Evolutionary conservation across 106 monocot species (phyloP).

Genomic region (Xerophyta viscosa): DNA sequence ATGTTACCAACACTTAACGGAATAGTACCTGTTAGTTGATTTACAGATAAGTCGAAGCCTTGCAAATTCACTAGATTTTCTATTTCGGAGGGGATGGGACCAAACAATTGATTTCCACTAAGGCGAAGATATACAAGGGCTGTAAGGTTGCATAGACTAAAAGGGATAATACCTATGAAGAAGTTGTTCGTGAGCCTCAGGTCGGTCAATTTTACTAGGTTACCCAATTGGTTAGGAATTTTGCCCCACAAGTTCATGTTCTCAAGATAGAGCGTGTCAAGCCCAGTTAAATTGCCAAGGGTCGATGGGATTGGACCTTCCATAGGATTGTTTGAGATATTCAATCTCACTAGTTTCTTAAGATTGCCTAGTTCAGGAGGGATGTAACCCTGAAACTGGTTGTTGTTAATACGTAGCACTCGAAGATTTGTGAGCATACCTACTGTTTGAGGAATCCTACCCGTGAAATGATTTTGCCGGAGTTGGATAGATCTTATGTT

Average conservation of each 20-base stretch:
- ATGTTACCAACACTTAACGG: no score
- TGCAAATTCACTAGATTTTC: no score
- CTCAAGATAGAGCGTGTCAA: not conserved
- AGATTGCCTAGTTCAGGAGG: not conserved
- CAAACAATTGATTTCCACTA: no score
- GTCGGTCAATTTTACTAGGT: no score
- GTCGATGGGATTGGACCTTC: constrained; percentile 13
- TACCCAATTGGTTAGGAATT: no score
- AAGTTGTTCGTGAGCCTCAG: no score
- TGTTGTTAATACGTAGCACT: not conserved
- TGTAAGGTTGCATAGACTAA: not conserved
- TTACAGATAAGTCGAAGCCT: no score
- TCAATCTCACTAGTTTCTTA: not conserved
- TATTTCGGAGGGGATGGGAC: no score
- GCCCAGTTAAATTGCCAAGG: constrained; percentile 11
- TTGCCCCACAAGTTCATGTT: constrained; percentile 11
- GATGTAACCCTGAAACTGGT: not conserved
- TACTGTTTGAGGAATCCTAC: not conserved
- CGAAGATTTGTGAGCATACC: not conserved
- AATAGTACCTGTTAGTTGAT: no score
- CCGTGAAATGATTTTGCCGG: not conserved
- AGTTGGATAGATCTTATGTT: not conserved
- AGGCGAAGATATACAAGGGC: no score
- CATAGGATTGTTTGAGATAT: not conserved
- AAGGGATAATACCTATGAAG: no score